Conservation (phyloP, 164 flowering plant genomes). For the Liquidambar formosana region DNA sequence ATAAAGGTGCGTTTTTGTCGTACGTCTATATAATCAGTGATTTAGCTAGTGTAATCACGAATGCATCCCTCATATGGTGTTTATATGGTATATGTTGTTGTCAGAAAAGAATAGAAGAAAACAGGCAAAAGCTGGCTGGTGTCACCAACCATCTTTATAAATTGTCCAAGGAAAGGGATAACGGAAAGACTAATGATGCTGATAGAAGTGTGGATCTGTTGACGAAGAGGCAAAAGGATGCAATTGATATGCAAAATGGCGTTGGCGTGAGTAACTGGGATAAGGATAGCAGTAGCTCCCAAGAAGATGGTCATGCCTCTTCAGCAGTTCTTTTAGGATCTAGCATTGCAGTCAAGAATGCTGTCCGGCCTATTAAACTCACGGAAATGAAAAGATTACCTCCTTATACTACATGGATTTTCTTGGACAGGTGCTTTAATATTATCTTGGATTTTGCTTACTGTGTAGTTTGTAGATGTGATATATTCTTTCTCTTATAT, state of each 20-base stretch:
- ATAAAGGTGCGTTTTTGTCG: conserved; percentile 51
- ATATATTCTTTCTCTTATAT: not conserved
- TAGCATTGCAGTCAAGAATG: conserved; percentile 66
- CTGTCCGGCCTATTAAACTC: conserved; percentile 76
- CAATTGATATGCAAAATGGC: conserved; percentile 64
- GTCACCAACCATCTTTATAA: conserved; percentile 43
- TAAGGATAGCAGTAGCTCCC: conserved; percentile 42
- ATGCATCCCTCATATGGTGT: not conserved
- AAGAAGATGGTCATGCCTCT: conserved; percentile 68
- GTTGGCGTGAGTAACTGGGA: conserved; percentile 47
- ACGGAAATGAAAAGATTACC: conserved; percentile 75
- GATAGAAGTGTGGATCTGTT: conserved; percentile 43
- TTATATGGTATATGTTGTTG: not conserved
- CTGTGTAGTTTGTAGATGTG: not conserved
- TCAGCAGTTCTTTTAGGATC: conserved; percentile 72
- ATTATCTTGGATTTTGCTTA: not conserved
- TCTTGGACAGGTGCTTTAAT: conserved; percentile 74
- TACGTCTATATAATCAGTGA: not conserved
- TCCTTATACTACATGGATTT: conserved; percentile 98
- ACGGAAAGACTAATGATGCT: conserved; percentile 7
- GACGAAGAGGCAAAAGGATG: conserved; percentile 74
- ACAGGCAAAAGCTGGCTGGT: conserved; percentile 51
- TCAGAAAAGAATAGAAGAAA: conserved; percentile 83
- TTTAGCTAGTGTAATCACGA: conserved; percentile 6
- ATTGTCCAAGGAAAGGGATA: conserved; percentile 50